These are phyloP conservation scores for Colletotrichum gigasporum DNA, from an alignment of 2,329 filamentous ascomycete genomes.

Conservation along the genomic window DNA sequence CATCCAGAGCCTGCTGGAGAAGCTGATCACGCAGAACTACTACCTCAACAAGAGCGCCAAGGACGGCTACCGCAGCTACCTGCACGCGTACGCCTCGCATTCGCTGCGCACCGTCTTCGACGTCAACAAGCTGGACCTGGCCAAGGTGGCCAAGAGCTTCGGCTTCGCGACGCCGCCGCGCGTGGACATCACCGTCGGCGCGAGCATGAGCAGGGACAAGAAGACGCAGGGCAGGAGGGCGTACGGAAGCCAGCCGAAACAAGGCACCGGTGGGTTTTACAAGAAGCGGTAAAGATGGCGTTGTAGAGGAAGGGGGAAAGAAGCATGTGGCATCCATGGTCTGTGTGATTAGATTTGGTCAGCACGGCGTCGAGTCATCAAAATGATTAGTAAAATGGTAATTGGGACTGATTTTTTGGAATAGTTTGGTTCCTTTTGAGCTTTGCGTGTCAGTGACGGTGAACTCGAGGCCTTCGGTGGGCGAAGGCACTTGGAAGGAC, in stretches of 20 bases:
- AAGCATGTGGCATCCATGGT: not conserved
- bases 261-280: slow-evolving; percentile 37
- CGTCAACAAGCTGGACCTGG: slow-evolving; percentile 83
- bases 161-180: slow-evolving; percentile 81
- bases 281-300: slow-evolving; percentile 40
- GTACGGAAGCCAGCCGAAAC: slow-evolving; percentile 81
- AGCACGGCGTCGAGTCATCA: slow-evolving; percentile 25
- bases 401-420: slow-evolving; percentile 11
- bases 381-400: slow-evolving; percentile 19
- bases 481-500: too few species aligned
- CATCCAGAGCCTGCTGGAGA: slow-evolving; percentile 90
- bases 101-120: slow-evolving; percentile 71
- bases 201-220: slow-evolving; percentile 79
- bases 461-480: too few species aligned
- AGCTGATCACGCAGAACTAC: slow-evolving; percentile 94
- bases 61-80: slow-evolving; percentile 85
- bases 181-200: slow-evolving; percentile 84
- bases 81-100: slow-evolving; percentile 92
- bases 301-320: not conserved
- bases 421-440: not conserved
- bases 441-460: too few species aligned
- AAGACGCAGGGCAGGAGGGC: slow-evolving; percentile 72
- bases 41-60: slow-evolving; percentile 90
- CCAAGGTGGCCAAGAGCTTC: slow-evolving; percentile 86
- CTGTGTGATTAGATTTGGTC: slow-evolving; percentile 5